Conservation (phyloP, 2,329 filamentous ascomycete species). For the Diaporthe velutina region DNA sequence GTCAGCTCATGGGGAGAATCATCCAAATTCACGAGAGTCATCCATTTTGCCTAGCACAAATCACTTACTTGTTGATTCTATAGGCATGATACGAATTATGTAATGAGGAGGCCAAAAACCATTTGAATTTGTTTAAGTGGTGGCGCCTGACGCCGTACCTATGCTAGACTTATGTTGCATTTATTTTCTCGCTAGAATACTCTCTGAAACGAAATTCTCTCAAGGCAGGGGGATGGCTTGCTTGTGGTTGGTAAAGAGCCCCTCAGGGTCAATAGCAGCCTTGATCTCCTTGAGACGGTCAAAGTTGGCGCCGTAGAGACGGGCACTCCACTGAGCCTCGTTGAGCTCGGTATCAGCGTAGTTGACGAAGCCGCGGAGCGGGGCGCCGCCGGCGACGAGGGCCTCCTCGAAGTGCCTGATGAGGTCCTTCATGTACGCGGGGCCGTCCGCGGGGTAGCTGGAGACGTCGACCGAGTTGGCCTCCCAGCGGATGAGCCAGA, state of each 20-base stretch:
- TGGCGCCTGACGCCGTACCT: background rate
- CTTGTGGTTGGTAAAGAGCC: constrained; percentile 6
- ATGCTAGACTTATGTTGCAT: background rate
- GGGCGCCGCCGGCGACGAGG: background rate
- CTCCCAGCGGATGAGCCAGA: constrained; percentile 16
- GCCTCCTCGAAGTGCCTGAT: constrained; percentile 4
- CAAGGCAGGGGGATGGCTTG: background rate
- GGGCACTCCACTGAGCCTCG: constrained; percentile 9
- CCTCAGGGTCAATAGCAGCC: constrained; percentile 1
- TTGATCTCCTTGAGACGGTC: constrained; percentile 21
- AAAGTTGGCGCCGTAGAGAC: constrained; percentile 6
- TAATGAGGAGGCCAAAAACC: background rate
- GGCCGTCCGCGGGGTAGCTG: background rate
- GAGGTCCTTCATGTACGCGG: constrained; percentile 7
- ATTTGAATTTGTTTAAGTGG: background rate
- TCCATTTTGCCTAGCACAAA: background rate
- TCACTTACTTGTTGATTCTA: too few relatives aligned
- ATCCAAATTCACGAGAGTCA: background rate
- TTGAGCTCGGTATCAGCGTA: constrained; percentile 15
- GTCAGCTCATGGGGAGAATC: background rate
- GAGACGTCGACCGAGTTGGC: constrained; percentile 13
- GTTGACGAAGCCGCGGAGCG: background rate
- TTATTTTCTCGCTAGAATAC: background rate
- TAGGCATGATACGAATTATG: background rate
- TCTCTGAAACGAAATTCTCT: background rate